Conservation (phyloP, 2,329 filamentous ascomycete genomes). For the Reticulascus tulasneorum region DNA sequence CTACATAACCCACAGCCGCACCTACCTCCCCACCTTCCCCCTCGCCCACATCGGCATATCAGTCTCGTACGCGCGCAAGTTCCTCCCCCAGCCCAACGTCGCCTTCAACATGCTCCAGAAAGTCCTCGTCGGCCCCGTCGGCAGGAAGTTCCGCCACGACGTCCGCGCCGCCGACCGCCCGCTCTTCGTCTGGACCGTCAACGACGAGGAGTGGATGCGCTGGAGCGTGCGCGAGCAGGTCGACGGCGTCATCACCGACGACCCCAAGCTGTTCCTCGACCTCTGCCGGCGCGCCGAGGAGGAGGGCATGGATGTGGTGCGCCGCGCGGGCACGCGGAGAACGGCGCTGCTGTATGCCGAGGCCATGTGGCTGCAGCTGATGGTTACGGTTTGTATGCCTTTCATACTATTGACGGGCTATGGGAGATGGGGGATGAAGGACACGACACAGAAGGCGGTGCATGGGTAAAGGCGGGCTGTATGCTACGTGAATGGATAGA, state of each 20-base stretch:
- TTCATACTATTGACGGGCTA: no score
- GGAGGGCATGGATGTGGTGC: not conserved
- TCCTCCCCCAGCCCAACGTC: constrained; percentile 61
- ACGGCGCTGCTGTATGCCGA: no score
- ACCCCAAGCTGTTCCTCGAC: constrained; percentile 65
- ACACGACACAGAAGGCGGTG: no score
- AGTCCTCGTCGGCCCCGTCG: constrained; percentile 64
- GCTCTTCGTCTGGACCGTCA: constrained; percentile 84
- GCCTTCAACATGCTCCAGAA: constrained; percentile 75
- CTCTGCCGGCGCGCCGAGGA: constrained; percentile 36
- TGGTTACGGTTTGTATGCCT: no score
- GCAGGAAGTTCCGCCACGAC: constrained; percentile 61
- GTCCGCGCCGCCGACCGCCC: constrained; percentile 44
- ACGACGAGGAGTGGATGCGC: constrained; percentile 72
- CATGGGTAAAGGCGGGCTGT: no score
- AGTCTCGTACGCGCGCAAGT: constrained; percentile 64
- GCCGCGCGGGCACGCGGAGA: no score
- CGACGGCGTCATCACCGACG: constrained; percentile 83
- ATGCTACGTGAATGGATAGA: no score
- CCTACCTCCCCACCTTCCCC: constrained; percentile 59
- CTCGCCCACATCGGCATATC: constrained; percentile 68
- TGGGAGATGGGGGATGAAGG: no score
- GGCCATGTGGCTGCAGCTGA: no score
- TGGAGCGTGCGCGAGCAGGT: constrained; percentile 66
- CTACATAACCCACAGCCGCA: constrained; percentile 61